Conservation (phyloP, 805 yeast genomes). For the Saccharomycopsis fodiens region DNA sequence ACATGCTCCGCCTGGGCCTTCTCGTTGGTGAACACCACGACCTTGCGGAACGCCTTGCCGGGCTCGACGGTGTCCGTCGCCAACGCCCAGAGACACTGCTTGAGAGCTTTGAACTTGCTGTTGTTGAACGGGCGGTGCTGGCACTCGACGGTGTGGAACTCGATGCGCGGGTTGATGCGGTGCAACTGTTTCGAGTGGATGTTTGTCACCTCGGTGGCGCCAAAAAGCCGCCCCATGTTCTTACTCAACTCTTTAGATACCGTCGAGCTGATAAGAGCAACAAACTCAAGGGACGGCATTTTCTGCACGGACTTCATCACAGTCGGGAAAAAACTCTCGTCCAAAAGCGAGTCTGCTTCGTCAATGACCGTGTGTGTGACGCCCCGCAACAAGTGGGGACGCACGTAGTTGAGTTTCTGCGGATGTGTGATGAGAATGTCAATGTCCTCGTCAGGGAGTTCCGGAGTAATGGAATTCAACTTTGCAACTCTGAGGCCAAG, state of each 20-base stretch:
- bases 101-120: conserved; percentile 74
- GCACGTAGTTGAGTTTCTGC: conserved; percentile 44
- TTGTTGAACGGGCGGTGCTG: conserved; percentile 74
- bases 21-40: conserved; percentile 77
- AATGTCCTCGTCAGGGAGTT: conserved; percentile 34
- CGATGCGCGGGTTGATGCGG: conserved; percentile 69
- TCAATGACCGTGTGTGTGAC: conserved; percentile 68
- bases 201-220: conserved; percentile 41
- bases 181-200: conserved; percentile 80
- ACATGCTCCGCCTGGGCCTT: conserved; percentile 55
- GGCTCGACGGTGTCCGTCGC: conserved; percentile 75
- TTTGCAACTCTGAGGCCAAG: conserved; percentile 8
- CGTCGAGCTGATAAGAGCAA: conserved; percentile 84
- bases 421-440: conserved; percentile 88
- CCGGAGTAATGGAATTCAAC: conserved; percentile 6
- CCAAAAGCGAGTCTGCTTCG: conserved; percentile 92
- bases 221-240: conserved; percentile 52
- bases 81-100: conserved; percentile 83
- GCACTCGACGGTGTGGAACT: conserved; percentile 70
- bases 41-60: conserved; percentile 61
- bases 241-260: conserved; percentile 72
- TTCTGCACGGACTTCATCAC: background rate
- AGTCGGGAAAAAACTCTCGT: conserved; percentile 53
- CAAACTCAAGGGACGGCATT: conserved; percentile 35
- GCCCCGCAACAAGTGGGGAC: background rate